Evolutionary conservation across 306 rosid genomes (phyloP).

Genomic region (Castanea mollissima): DNA sequence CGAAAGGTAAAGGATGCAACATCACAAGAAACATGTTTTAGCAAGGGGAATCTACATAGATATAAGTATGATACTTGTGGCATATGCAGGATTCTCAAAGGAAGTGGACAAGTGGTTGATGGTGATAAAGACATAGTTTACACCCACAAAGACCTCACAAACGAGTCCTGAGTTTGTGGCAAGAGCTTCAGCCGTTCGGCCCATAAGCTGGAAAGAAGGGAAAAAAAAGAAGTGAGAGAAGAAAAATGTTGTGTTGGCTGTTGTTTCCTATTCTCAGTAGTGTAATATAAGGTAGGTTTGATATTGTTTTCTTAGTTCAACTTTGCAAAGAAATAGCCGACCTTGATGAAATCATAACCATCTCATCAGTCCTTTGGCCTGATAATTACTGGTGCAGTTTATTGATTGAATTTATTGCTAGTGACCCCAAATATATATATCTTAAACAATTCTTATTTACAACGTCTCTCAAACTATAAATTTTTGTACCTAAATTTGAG

Average conservation of each 20-base stretch:
- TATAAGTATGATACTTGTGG: background rate
- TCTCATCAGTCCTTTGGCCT: background rate
- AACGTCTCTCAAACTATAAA: too few species aligned
- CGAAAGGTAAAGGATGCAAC: background rate
- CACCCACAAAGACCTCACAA: conserved; percentile 65
- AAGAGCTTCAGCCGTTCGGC: background rate
- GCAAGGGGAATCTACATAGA: background rate
- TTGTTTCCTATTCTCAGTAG: background rate
- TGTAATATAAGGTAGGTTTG: background rate
- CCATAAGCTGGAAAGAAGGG: conserved; percentile 2
- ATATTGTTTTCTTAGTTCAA: background rate
- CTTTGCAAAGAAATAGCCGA: background rate
- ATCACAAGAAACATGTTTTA: background rate
- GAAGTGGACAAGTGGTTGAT: conserved; percentile 80
- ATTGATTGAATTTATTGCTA: background rate
- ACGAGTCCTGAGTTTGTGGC: conserved; percentile 30
- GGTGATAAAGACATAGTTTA: conserved; percentile 73
- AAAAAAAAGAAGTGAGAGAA: background rate
- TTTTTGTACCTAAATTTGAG: too few species aligned
- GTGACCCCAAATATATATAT: background rate
- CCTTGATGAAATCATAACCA: background rate
- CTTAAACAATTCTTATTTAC: too few species aligned
- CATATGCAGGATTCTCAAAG: conserved; percentile 80
- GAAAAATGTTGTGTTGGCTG: background rate
- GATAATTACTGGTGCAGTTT: background rate